Evolutionary conservation across 768 basidiomycete species (phyloP).

Genomic region (Panaeolus papilionaceus): DNA sequence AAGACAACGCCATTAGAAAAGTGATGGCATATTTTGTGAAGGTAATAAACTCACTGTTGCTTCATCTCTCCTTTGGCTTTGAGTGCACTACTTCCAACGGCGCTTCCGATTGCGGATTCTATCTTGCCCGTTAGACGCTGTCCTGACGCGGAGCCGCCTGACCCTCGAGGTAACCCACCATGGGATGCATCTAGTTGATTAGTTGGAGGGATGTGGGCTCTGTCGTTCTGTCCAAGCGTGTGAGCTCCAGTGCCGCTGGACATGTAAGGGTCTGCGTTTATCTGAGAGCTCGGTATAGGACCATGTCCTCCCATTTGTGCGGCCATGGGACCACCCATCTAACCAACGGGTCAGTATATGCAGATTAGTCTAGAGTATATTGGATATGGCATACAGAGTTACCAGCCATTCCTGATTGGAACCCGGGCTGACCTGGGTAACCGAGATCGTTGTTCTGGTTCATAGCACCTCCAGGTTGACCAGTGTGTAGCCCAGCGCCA

Average conservation of each 20-base stretch:
- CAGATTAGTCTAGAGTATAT: not conserved
- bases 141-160: constrained; percentile 32
- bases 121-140: constrained; percentile 51
- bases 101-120: constrained; percentile 50
- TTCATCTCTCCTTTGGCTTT: constrained; percentile 58
- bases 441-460: not conserved
- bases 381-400: not conserved
- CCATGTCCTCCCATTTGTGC: constrained; percentile 7
- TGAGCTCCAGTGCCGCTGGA: constrained; percentile 23
- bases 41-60: constrained; percentile 42
- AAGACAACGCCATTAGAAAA: not conserved
- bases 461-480: not conserved
- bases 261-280: constrained; percentile 17
- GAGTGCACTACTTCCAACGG: constrained; percentile 52
- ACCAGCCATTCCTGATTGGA: not conserved
- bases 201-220: constrained; percentile 29
- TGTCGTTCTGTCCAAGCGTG: constrained; percentile 18
- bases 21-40: constrained; percentile 19
- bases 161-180: constrained; percentile 20
- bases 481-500: not conserved
- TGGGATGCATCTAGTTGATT: constrained; percentile 25
- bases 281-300: not conserved
- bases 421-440: not conserved
- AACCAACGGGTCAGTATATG: not conserved
- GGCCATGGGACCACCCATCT: constrained; percentile 9